Base-by-base conservation (phyloP, 805 yeast species). In the Nakazawaea peltata region DNA sequence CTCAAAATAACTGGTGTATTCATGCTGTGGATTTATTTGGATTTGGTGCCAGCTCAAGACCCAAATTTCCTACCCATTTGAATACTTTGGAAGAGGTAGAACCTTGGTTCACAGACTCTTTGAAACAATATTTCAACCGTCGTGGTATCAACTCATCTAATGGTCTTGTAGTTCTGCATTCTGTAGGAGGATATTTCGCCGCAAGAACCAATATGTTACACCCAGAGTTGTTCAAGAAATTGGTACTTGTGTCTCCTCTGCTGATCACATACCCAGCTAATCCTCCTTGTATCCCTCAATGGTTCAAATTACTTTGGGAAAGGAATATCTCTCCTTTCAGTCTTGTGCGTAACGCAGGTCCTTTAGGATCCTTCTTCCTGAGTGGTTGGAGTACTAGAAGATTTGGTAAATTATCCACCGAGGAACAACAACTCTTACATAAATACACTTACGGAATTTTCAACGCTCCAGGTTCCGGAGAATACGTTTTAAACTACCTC, bases 21-120 rank as follows among this genome's bases (percentile, higher is more conserved):
- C 95, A 86, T 59, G 83, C 95, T 0, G 69, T 90, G 3, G 98
- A 90, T 51, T 59, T 88, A 37, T 69, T 86, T 2, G 98, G 98
- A 0, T 90, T 83, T 57, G 98, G 97, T 1, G 76, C 84, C 39
- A 82, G 94, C 1, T 74, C 94, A 2, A 67, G 97, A 43, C 94
- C 94, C 1, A 62, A 66, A 32, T 85, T 83, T 51, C 68, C 69
- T 1, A 13, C 24, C 5, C 34, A 37, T 17, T 26, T 50, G n/a
- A 61, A 59, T 4, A 60, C 69, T 26, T 64, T 75, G 28, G 46
- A 56, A 4, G 61, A 62, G 32, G 74, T 80, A 9, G 87, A 80
- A 47, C 49, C 56, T 14, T 77, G 77, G 70, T 81, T 81, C 48
- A 71, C 74, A 34, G 75, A 78, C 32, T 70, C 90, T 1, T 61